These are phyloP conservation scores for Wickerhamiella spandovensis DNA, from an alignment of 805 yeast species.

Conservation along the genomic window DNA sequence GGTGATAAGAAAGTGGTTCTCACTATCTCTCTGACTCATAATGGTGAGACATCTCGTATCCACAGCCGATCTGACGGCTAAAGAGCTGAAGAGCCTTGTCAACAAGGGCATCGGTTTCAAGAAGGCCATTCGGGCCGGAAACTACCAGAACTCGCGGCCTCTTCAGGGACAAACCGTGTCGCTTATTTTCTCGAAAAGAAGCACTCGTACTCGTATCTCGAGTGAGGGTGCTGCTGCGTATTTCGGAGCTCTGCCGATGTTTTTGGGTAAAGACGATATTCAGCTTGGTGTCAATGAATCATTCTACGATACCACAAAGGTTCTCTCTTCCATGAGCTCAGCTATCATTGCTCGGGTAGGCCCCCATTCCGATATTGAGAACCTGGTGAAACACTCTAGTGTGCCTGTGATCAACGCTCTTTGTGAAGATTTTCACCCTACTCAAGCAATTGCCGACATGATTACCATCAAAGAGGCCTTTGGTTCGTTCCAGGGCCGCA, in stretches of 20 bases:
- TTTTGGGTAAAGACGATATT: constrained; percentile 89
- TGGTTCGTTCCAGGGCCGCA: constrained; percentile 37
- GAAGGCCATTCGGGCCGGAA: constrained; percentile 19
- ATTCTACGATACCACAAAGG: constrained; percentile 74
- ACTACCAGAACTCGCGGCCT: constrained; percentile 46
- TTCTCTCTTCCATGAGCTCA: constrained; percentile 92
- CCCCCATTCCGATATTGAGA: constrained; percentile 66
- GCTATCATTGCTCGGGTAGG: constrained; percentile 94
- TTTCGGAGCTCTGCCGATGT: constrained; percentile 94
- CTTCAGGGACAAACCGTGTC: constrained; percentile 74
- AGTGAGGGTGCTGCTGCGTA: constrained; percentile 88
- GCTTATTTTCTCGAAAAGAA: constrained; percentile 74
- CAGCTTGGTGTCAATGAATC: constrained; percentile 94
- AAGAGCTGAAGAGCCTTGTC: constrained; percentile 61
- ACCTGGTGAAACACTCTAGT: constrained; percentile 59
- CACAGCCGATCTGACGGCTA: constrained; percentile 60
- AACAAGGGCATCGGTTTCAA: constrained; percentile 62
- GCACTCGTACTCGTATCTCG: constrained; percentile 89
- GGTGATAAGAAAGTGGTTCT: neutral
- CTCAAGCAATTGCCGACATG: constrained; percentile 88
- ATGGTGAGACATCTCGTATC: constrained; percentile 52
- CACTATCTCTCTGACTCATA: neutral
- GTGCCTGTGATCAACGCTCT: constrained; percentile 91
- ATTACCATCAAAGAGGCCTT: constrained; percentile 75
- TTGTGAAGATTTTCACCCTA: constrained; percentile 87